Percentiles rank a stretch among this genome's conserved stretches.
These are phyloP conservation scores for Cadophora sp. DNA, from an alignment of 2,329 filamentous ascomycete genomes.

Conservation along the genomic window DNA sequence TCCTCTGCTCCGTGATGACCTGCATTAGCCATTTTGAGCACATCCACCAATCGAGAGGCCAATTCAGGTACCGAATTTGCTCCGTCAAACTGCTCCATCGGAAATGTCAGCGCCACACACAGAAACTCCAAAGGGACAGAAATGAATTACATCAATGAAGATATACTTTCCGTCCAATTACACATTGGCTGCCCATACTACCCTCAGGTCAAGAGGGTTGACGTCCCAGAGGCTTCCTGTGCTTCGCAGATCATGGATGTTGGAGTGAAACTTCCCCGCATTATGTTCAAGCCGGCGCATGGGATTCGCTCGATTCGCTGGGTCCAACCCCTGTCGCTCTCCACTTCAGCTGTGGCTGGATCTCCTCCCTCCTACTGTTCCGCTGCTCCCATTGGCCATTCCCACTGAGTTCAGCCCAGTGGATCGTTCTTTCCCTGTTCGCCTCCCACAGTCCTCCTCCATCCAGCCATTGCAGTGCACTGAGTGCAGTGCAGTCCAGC, in stretches of 20 bases:
- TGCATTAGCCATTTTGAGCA: conserved; percentile 7
- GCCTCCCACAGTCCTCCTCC: background rate
- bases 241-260: background rate
- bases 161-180: background rate
- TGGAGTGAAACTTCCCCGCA: conserved; percentile 10
- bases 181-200: background rate
- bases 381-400: conserved; percentile 18
- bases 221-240: background rate
- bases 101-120: background rate
- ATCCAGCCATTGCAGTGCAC: no score
- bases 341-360: conserved; percentile 23
- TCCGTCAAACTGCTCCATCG: background rate
- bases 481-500: no score
- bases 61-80: conserved; percentile 11
- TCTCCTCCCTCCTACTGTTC: conserved; percentile 13
- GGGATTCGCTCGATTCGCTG: conserved; percentile 4
- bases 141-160: background rate
- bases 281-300: conserved; percentile 3
- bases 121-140: background rate
- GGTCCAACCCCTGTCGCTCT: background rate
- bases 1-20: conserved; percentile 1
- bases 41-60: conserved; percentile 11
- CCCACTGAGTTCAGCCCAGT: conserved; percentile 11
- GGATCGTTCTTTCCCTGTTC: conserved; percentile 13
- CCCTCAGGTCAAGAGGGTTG: background rate